Base-by-base conservation (phyloP, 148 eudicot genomes). In the Selenicereus undatus region DNA sequence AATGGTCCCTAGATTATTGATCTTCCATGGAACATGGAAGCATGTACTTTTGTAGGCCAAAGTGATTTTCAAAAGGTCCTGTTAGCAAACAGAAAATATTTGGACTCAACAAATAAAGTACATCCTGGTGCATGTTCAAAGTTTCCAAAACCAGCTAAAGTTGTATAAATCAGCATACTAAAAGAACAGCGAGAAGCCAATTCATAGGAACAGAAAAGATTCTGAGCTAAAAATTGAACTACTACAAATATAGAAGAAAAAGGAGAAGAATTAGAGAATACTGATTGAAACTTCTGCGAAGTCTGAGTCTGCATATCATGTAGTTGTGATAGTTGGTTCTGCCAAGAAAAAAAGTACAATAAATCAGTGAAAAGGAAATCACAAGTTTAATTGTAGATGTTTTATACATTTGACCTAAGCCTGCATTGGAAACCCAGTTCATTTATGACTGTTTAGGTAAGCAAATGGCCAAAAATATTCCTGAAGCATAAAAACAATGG, bases 271-370 rank as follows among this genome's bases (percentile, higher is more conserved):
- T 70, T 8, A 78, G 76, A 71, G 60, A 42, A 85, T 91, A 90
- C 90, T 85, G 86, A 69, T 84, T 89, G 90, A 79, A 90, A 90
- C 75, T 91, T 93, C 83, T 89, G 92, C 68, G 87, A 92, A 68
- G 89, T 76, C 86, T 90, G 94, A 79, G 88, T 80, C 82, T 88
- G 91, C 84, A 91, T 77, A 83, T 93, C 97, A 85, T 90, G 91
- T 81, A 91, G 84, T 87, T 91, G 97, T 21, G 86, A 74, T 78
- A 88, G 80, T 80, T 91, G 94, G 84, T 85, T 93, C 94, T 91
- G 88, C 74, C 62, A 56, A 79, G 43, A 51, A 76, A 70, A 77
- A 18, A 39, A 77, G n/a, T 18, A 17, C 16, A 22, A 78, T 13
- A 35, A 36, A 54, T 54, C 56, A 52, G 70, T 71, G 62, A 39